Evolutionary conservation across 192 early-diverging fungal species (phyloP).

Genomic region (Chytriomyces confervae): DNA sequence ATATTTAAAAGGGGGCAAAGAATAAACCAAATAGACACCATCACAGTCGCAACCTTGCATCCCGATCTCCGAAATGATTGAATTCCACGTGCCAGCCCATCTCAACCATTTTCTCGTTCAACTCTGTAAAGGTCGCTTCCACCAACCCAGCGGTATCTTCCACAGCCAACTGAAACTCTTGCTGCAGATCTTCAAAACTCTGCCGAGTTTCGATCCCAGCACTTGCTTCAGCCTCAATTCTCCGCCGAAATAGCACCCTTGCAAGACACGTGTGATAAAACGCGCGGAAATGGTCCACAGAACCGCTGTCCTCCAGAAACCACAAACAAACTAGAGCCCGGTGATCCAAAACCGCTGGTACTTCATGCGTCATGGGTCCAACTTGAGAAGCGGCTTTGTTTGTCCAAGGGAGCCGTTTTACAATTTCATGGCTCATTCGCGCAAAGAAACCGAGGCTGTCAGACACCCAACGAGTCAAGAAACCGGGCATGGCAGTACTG

Average conservation of each 20-base stretch:
- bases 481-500: too few species aligned
- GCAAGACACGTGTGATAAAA: constrained; percentile 69
- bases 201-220: not conserved
- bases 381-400: too few species aligned
- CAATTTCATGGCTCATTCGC: too few species aligned
- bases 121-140: constrained; percentile 40
- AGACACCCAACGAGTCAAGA: too few species aligned
- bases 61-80: constrained; percentile 42
- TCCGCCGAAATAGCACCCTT: constrained; percentile 39
- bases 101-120: constrained; percentile 44
- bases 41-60: constrained; percentile 17
- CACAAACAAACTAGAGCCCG: constrained; percentile 54
- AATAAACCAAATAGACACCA: not conserved
- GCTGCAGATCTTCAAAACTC: not conserved
- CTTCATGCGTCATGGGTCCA: too few species aligned
- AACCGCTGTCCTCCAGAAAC: constrained; percentile 58
- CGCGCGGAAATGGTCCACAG: constrained; percentile 62
- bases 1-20: not conserved
- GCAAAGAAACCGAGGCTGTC: too few species aligned
- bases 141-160: constrained; percentile 40
- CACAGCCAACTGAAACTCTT: constrained; percentile 31
- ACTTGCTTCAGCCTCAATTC: not conserved
- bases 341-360: too few species aligned
- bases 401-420: too few species aligned
- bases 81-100: constrained; percentile 62